Evolutionary conservation across 352 stramenopile species (phyloP).

Genomic region (Halophytophthora batemanensis): DNA sequence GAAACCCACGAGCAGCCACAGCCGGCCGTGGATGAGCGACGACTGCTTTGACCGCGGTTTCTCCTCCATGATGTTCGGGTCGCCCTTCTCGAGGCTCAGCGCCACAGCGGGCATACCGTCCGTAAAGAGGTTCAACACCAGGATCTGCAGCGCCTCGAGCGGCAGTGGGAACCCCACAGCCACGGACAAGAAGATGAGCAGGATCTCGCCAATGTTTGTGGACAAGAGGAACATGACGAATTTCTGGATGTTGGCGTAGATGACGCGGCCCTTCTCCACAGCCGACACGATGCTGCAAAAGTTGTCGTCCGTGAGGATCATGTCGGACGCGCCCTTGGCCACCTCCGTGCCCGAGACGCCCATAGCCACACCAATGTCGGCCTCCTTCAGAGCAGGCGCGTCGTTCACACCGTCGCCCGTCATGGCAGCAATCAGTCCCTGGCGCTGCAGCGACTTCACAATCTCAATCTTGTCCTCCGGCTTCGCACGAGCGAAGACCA

Average conservation of each 20-base stretch:
- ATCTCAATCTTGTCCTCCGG: conserved; percentile 96
- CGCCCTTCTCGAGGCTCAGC: conserved; percentile 69
- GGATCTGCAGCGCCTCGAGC: conserved; percentile 95
- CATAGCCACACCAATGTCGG: conserved; percentile 97
- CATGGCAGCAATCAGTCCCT: conserved; percentile 92
- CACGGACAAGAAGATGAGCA: conserved; percentile 75
- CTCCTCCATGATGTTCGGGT: conserved; percentile 64
- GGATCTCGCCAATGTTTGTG: conserved; percentile 95
- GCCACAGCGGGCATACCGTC: conserved; percentile 85
- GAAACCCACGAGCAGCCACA: conserved; percentile 59
- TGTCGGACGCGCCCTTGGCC: conserved; percentile 97
- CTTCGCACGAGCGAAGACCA: conserved; percentile 95
- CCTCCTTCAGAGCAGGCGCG: conserved; percentile 94
- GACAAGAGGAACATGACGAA: conserved; percentile 98
- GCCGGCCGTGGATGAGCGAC: conserved; percentile 50
- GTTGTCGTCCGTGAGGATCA: conserved; percentile 98
- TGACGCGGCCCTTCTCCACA: conserved; percentile 94
- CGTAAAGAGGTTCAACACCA: conserved; percentile 99
- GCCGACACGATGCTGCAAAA: conserved; percentile 97
- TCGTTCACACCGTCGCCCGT: conserved; percentile 99
- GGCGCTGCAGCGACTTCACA: conserved; percentile 92
- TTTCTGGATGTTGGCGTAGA: conserved; percentile 98
- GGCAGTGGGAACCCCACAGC: conserved; percentile 68
- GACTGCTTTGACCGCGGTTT: conserved; percentile 53
- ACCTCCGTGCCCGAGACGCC: conserved; percentile 97